Conservation (phyloP, 805 yeast genomes). For the Suhomyces xylopsoci region DNA sequence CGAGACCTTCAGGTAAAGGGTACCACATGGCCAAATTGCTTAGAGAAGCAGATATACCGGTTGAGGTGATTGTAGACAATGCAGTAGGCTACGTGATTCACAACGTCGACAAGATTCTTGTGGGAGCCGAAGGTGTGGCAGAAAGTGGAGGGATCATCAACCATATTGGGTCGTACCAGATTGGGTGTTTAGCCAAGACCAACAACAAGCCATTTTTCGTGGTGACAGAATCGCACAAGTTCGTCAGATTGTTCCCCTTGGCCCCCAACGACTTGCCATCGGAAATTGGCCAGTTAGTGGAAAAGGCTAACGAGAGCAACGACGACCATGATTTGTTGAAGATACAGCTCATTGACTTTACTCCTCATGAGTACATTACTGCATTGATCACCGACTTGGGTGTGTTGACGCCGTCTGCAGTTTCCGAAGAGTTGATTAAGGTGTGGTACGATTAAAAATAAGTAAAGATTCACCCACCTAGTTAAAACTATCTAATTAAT, state of each 20-base stretch:
- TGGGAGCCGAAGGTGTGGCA: conserved; percentile 99
- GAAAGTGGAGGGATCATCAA: conserved; percentile 98
- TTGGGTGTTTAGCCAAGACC: conserved; percentile 86
- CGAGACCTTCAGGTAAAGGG: conserved; percentile 81
- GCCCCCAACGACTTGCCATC: conserved; percentile 87
- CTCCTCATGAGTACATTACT: conserved; percentile 93
- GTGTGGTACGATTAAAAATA: conserved; percentile 86
- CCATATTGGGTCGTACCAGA: conserved; percentile 91
- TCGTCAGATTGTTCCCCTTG: conserved; percentile 92
- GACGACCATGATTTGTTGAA: conserved; percentile 21
- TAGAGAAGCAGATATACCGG: conserved; percentile 75
- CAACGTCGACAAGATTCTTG: conserved; percentile 87
- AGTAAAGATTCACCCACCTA: background rate
- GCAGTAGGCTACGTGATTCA: conserved; percentile 92
- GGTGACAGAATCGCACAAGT: conserved; percentile 91
- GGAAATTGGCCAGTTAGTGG: conserved; percentile 23
- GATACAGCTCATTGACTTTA: conserved; percentile 68
- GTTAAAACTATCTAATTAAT: background rate
- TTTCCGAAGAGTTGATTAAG: conserved; percentile 95
- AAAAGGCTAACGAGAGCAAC: conserved; percentile 20
- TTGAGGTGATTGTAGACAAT: conserved; percentile 81
- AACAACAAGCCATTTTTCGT: conserved; percentile 93
- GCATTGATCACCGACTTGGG: conserved; percentile 96
- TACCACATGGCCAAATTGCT: conserved; percentile 65
- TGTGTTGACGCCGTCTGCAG: conserved; percentile 95